phyloP scores from a whole-genome alignment of 169 alveolate species.

The Hammondia hammondi region DNA sequence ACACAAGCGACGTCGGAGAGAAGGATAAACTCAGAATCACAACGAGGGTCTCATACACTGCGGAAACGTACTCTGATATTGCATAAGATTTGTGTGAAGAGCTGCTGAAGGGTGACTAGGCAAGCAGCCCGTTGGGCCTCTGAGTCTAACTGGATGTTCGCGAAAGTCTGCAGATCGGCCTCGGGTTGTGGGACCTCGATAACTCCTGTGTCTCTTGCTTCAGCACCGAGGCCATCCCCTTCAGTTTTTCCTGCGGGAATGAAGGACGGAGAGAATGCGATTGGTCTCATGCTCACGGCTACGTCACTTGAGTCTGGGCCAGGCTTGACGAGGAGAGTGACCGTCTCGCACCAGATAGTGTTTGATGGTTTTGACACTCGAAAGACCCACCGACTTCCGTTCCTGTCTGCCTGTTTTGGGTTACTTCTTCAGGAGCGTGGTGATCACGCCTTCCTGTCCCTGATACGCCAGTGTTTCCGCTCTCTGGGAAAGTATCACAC shows the following conservation, averaged over 20 bases:
- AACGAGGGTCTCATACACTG: too few relatives aligned
- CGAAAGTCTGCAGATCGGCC: not conserved
- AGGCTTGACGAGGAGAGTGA: not conserved
- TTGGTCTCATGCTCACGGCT: not conserved
- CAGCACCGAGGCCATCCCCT: not conserved
- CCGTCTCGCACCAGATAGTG: not conserved
- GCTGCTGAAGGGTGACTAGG: slow-evolving; percentile 1
- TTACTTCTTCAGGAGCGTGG: not conserved
- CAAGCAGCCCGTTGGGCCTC: slow-evolving; percentile 29
- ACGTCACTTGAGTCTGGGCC: not conserved
- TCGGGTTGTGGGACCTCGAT: not conserved
- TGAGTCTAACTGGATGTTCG: not conserved
- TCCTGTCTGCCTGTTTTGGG: not conserved
- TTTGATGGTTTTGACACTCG: not conserved
- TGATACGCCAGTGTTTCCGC: too few relatives aligned
- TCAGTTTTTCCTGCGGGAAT: not conserved
- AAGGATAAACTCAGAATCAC: too few relatives aligned
- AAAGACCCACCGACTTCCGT: not conserved
- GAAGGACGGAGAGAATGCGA: not conserved
- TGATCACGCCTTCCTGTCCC: too few relatives aligned
- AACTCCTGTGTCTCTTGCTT: not conserved
- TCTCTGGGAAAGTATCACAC: too few relatives aligned
- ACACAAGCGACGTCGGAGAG: too few relatives aligned
- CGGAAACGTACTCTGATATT: not conserved
- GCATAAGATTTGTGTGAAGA: not conserved